Base-by-base conservation (phyloP, 805 yeast genomes). In the Debaryomyces hansenii region DNA sequence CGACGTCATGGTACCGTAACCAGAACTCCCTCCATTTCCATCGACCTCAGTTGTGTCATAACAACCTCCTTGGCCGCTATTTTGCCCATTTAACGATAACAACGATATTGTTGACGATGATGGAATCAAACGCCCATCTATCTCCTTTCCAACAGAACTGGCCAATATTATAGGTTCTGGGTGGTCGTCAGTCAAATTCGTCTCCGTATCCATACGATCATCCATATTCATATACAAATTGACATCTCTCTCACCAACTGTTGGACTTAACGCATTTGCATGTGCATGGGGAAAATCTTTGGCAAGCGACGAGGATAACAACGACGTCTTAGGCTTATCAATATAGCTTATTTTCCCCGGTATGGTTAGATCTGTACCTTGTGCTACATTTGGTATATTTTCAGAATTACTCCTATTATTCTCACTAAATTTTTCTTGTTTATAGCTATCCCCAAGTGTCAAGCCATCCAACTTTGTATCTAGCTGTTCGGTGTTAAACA, bases 141-240 rank as follows among this genome's bases (percentile, higher is more conserved):
- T 56, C 38, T 72, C 75, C 37, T 66, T 66, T 3, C 75, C 77
- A 4, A 70, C 77, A 0, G 75, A 69, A 9, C 71, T 67, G 1
- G 78, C 77, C 32, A 72, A 55, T 21, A 73, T 55, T 46, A 66
- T 67, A 1, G 78, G 78, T 44, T 73, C 78, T 4, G 77, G 78
- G 48, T 72, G 78, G 20, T 68, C 75, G 39, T 63, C 64, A 6
- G 61, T 45, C 37, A 37, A 50, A 24, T 41, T 29, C 10, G 40
- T 34, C 15, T 20, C 31, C 27, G 32, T 43, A 24, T 36, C 52
- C 41, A 40, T 42, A 21, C 36, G 44, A 14, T 54, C 58, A 12
- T 54, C 58, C n/a, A 54, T 41, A 32, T 46, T 44, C 42, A 46
- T 49, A 33, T 35, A 46, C 9, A 54, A 54, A 11, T 46, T 31